These are phyloP conservation scores for Colletotrichum abscissum DNA, from an alignment of 2,329 filamentous ascomycete species.

Conservation along the genomic window DNA sequence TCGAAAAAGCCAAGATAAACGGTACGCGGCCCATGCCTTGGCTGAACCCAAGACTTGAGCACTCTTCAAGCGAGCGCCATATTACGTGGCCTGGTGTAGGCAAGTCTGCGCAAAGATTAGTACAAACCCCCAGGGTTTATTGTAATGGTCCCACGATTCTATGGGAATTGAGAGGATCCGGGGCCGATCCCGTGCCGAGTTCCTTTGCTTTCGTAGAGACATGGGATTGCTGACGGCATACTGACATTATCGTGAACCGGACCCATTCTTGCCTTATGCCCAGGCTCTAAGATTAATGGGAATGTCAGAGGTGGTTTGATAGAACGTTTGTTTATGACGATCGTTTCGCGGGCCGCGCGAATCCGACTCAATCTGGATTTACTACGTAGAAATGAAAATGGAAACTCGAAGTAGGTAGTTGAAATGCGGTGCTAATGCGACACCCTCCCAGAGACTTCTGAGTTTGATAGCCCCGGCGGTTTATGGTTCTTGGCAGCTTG, in stretches of 20 bases:
- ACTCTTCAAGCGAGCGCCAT: neutral
- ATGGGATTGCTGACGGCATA: slow-evolving; percentile 3
- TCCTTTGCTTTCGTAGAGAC: neutral
- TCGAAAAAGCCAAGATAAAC: slow-evolving; percentile 1
- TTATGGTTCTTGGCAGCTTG: slow-evolving; percentile 8
- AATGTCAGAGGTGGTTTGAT: neutral
- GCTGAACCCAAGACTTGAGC: neutral
- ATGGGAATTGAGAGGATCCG: neutral
- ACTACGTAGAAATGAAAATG: neutral
- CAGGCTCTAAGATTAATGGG: neutral
- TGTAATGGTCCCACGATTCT: neutral
- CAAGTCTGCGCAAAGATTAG: neutral
- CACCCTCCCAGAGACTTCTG: neutral
- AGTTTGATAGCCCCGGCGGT: slow-evolving; percentile 17
- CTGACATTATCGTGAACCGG: neutral
- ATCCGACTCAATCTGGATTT: neutral
- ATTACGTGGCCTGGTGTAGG: neutral
- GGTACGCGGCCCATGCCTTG: neutral
- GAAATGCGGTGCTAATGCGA: neutral
- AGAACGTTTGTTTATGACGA: neutral
- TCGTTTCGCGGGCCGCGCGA: neutral
- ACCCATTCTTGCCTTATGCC: too few species aligned
- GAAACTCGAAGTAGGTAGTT: neutral
- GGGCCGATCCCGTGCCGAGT: neutral
- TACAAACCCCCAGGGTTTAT: neutral